A percentile compares a stretch with the other conserved stretches of the same genome.
phyloP scores from a whole-genome alignment of 1,284 basidiomycete species.

The Ceraceosorus bombacis region DNA sequence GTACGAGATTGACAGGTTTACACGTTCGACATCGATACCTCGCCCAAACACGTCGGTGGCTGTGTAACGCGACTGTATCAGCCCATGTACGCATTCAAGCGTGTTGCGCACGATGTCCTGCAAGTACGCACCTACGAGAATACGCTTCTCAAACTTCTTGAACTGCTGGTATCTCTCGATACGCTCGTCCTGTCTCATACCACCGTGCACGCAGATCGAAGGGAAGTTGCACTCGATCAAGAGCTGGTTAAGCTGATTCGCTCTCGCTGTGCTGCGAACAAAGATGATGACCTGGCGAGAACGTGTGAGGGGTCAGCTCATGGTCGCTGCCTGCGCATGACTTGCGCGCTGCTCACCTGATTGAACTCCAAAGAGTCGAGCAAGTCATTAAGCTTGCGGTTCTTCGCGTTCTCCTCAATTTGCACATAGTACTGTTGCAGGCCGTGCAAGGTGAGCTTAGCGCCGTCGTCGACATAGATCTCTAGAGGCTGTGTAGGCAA shows the following conservation, averaged over 20 bases:
- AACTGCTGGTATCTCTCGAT: slow-evolving; percentile 97
- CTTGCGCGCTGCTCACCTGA: slow-evolving; percentile 58
- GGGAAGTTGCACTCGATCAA: slow-evolving; percentile 98
- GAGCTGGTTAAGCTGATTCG: slow-evolving; percentile 91
- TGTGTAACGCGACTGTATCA: neutral
- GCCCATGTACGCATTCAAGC: neutral
- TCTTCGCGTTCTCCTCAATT: slow-evolving; percentile 81
- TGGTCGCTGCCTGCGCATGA: neutral
- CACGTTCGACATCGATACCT: slow-evolving; percentile 48
- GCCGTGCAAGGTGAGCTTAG: slow-evolving; percentile 95
- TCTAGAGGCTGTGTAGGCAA: slow-evolving; percentile 70
- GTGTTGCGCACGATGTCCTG: neutral
- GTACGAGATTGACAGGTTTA: slow-evolving; percentile 48
- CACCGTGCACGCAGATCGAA: slow-evolving; percentile 93
- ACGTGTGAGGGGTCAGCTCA: neutral
- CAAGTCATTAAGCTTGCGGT: slow-evolving; percentile 93
- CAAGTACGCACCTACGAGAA: slow-evolving; percentile 25
- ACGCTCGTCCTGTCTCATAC: slow-evolving; percentile 86
- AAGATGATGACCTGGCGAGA: slow-evolving; percentile 84
- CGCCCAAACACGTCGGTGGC: slow-evolving; percentile 48
- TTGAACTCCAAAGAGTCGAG: slow-evolving; percentile 97
- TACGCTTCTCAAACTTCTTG: slow-evolving; percentile 99
- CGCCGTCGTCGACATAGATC: slow-evolving; percentile 99
- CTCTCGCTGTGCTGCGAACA: slow-evolving; percentile 93
- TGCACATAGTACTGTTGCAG: slow-evolving; percentile 93